phyloP scores from a whole-genome alignment of 140 eudicot species.

The Anethum foeniculum region DNA sequence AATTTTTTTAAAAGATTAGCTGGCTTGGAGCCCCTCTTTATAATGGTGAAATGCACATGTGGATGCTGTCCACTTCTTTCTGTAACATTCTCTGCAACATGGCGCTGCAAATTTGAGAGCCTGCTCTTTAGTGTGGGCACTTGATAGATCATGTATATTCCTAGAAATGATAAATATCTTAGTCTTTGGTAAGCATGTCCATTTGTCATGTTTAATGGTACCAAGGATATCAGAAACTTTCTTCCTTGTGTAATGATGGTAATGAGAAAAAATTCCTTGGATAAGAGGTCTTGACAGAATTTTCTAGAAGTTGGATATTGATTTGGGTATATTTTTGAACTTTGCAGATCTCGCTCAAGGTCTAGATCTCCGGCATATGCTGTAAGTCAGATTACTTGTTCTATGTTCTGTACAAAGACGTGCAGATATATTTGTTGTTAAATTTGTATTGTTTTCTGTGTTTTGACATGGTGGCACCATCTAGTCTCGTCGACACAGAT shows the following conservation, averaged over 20 bases:
- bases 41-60: not conserved
- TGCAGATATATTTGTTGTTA: not conserved
- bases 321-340: constrained; percentile 13
- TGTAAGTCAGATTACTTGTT: constrained; percentile 26
- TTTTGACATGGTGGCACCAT: constrained; percentile 7
- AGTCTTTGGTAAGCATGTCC: not conserved
- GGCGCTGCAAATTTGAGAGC: not conserved
- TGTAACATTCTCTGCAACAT: not conserved
- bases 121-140: not conserved
- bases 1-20: not conserved
- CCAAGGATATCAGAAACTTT: not conserved
- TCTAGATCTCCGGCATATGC: constrained; percentile 39
- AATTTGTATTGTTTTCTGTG: not conserved
- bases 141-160: not conserved
- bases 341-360: constrained; percentile 62
- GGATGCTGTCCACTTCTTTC: not conserved
- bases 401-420: not conserved
- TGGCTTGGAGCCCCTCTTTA: not conserved
- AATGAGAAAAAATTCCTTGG: not conserved
- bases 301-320: constrained; percentile 13
- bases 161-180: not conserved
- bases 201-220: not conserved
- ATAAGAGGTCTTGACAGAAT: not conserved
- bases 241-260: not conserved
- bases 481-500: constrained; percentile 21